Evolutionary conservation across 192 early-diverging fungal genomes (phyloP), one percentile per base, ranked within the genome.

Genomic region (Mortierella antarctica): DNA sequence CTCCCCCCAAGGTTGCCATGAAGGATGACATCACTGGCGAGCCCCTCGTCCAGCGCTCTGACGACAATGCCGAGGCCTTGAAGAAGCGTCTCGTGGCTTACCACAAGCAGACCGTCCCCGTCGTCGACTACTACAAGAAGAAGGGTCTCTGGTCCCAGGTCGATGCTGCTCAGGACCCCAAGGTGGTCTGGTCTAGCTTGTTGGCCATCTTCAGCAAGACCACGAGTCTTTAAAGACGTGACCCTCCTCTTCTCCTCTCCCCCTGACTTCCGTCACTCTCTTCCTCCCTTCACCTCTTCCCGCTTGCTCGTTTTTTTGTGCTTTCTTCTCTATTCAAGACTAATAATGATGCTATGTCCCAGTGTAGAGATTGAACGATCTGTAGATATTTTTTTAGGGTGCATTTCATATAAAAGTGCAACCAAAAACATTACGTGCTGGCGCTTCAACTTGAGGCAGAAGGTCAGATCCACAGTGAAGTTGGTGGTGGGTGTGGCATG

Each of bases 1-100:
- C 85, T 85, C 98, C 98, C 65, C 98, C 98, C 60, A 98, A 97
- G 91, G 87, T 88, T 18, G 46, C 87, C 21, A 93, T 91, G 89
- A 95, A 89, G 67, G 98, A 99, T 84, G 98, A 99, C 83, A 83
- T 95, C 57, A 99, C 98, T 64, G 96, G 97, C 64, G 98, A 99
- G 89, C 96, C 98, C 57, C 88, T 99, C 58, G 92, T 98, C 69
- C 96, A 97, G 83, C 92, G 98, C 60, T 95, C 96, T 3, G 98
- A 99, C 84, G 98, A 99, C 84, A 99, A 98, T 83, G 96, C 91
- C 70, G 92, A 88, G 31, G 94, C 97, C 10, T 90, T 99, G 68
- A 90, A 86, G 66, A 98, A 97, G 92, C 94, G 98, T 75, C 88
- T 99, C 60, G 89, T 83, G 8, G 87, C 93, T 40, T 95, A 93